Base-by-base conservation (phyloP, 345 rosid species). In the Arabis alpina region DNA sequence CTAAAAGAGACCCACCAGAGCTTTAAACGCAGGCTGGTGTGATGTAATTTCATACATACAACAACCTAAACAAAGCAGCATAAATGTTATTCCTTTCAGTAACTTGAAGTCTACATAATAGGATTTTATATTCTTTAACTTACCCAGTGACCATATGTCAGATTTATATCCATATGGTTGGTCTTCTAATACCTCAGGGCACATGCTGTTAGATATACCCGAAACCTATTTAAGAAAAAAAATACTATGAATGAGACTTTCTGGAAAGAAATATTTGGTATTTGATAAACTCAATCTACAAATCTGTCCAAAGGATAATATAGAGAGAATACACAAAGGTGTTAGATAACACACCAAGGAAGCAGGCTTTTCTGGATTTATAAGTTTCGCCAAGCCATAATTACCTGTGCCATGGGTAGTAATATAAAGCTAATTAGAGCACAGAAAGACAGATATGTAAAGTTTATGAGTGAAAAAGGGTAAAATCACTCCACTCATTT, bases 131-230 rank as follows among this genome's bases (percentile, higher is more conserved):
- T 45, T 64, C 43, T 41, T 11, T 59, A 66, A 61, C 95, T 84
- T 87, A 94, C 99, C 97, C 32, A 91, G 87, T 2, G 96, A 89
- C 97, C 99, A 94, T 72, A 91, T 94, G 71, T 94, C 99, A 57
- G 96, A 91, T 81, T 94, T 94, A 77, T 91, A 91, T 70, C 96
- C 97, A 47, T 91, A 91, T 27, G 97, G 95, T 66, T 89, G 82
- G 82, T 91, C 92, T 47, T 88, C 93, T 48, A 91, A 87, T 56
- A 89, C 86, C 81, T 94, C 97, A 41, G 97, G 97, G 75, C 97
- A 87, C 97, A 94, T 89, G 82, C 87, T 91, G 73, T 88, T 91
- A 62, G 97, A 88, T 54, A 93, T 91, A 69, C 97, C 96, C 32
- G 89, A 92, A 63, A 94, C 93, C 99, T 91, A 64, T 16, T 6